These are phyloP conservation scores for Arachis hypogaea DNA, from an alignment of 306 rosid genomes.

Conservation along the genomic window DNA sequence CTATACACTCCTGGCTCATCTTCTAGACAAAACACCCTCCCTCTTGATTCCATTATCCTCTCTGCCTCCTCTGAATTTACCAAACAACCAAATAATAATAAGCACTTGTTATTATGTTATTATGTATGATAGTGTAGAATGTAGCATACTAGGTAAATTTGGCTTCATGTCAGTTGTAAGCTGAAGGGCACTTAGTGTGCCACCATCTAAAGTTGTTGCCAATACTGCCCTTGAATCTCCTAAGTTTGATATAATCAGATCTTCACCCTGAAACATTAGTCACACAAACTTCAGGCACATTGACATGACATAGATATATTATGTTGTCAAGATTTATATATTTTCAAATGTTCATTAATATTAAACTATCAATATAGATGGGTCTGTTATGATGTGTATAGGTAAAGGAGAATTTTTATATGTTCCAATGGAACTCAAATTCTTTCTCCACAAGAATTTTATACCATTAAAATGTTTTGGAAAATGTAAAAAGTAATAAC, in stretches of 20 bases:
- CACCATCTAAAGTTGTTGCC: slow-evolving; percentile 61
- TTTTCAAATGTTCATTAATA: no score
- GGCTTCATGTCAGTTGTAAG: slow-evolving; percentile 75
- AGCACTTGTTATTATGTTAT: neutral
- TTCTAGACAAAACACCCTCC: slow-evolving; percentile 57
- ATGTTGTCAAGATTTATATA: no score
- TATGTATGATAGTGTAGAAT: neutral
- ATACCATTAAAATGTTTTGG: no score
- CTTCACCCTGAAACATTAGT: slow-evolving; percentile 54
- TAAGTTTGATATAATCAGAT: slow-evolving; percentile 60
- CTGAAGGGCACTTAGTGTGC: slow-evolving; percentile 58
- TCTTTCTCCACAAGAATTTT: no score
- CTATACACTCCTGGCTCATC: slow-evolving; percentile 83
- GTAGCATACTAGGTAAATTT: slow-evolving; percentile 50
- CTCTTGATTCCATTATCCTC: slow-evolving; percentile 59
- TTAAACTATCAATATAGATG: no score
- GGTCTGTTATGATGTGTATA: no score
- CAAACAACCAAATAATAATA: slow-evolving; percentile 15
- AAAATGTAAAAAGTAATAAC: no score
- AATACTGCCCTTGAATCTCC: slow-evolving; percentile 82
- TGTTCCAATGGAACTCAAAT: no score
- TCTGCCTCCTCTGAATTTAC: slow-evolving; percentile 66
- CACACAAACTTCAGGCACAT: slow-evolving; percentile 10
- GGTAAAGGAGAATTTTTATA: no score
- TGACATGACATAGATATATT: no score